Base-by-base conservation (phyloP, 2,329 filamentous ascomycete species). In the Diaporthe australafricana region DNA sequence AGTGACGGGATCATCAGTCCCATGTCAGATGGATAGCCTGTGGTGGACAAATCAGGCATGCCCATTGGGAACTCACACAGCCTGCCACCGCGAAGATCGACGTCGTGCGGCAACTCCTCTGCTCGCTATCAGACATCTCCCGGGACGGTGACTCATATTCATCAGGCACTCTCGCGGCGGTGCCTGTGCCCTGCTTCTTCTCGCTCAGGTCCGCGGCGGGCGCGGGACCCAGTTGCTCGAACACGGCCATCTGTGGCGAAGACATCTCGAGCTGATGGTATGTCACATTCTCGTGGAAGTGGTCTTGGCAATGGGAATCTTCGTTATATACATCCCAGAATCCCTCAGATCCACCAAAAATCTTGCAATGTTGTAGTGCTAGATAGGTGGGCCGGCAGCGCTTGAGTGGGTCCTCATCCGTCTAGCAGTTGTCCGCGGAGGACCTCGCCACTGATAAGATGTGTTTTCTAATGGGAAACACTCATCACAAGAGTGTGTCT, bases 71-170 rank as follows among this genome's bases (percentile, higher is more conserved):
- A 53, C 68, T 70, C 42, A 70, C 68, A 12, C 68, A 65, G 17
- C 68, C 68, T 22, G 68, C 68, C 20, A 70, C 56, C 4, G 68
- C 68, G 5, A 70, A 70, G 20, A 32, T 47, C 5, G 68, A 70
- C 7, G 56, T 30, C 3, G 40, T 70, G 2, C 68, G 68, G 12
- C 25, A 32, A 5, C 27, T 63, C 5, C 25, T 48, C 57, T 35
- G 42, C 6, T 11, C 57, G 9, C 32, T 9, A 35, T 5, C 50
- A 32, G 27, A 32, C 17, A 8, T 16, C 11, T 47, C 57, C 1
- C 12, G 3, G 1, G 1, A 1, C 4, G 0, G 17, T 47, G 8
- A 12, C 27, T 5, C 20, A 1, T 47, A 12, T 14, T 27, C 20
- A 47, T 48, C 12, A 3, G 30, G 11, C 0, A 27, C 17, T 4